Percentiles rank a stretch among this genome's conserved stretches.
phyloP scores from a whole-genome alignment of 2,329 filamentous ascomycete genomes.

The Phyllosticta citribraziliensis region DNA sequence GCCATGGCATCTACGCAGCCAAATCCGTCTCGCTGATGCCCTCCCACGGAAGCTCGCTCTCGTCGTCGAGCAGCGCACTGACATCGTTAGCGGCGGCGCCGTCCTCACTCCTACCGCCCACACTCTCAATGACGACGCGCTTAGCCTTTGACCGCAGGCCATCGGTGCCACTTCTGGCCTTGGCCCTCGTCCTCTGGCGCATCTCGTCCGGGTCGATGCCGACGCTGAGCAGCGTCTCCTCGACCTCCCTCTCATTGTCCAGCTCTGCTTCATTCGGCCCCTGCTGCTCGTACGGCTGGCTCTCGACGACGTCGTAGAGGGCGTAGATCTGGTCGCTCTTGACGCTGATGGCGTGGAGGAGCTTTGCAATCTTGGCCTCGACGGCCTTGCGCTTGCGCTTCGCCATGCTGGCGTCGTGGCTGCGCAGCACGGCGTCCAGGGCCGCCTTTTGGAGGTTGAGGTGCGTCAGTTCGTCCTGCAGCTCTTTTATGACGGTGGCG shows the following conservation, averaged over 20 bases:
- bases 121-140: conserved; percentile 28
- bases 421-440: conserved; percentile 42
- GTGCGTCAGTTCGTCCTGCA: conserved; percentile 71
- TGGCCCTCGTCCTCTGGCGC: conserved; percentile 12
- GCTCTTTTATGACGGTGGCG: conserved; percentile 70
- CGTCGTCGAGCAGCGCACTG: conserved; percentile 17
- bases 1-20: not conserved
- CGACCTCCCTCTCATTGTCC: conserved; percentile 42
- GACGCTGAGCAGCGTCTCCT: conserved; percentile 34
- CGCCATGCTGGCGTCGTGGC: conserved; percentile 44
- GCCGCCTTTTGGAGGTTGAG: conserved; percentile 59
- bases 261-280: conserved; percentile 55
- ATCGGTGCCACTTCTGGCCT: not conserved
- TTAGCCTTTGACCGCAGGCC: conserved; percentile 18
- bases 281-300: conserved; percentile 46
- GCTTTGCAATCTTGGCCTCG: conserved; percentile 49
- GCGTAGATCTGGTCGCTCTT: conserved; percentile 75
- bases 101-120: conserved; percentile 20
- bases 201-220: conserved; percentile 29
- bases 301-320: conserved; percentile 75
- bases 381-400: conserved; percentile 55
- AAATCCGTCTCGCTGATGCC: conserved; percentile 24
- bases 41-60: conserved; percentile 30
- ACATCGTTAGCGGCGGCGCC: conserved; percentile 16
- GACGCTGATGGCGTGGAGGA: conserved; percentile 56